phyloP scores from a whole-genome alignment of 2,329 filamentous ascomycete species.

The Monilinia polystroma region DNA sequence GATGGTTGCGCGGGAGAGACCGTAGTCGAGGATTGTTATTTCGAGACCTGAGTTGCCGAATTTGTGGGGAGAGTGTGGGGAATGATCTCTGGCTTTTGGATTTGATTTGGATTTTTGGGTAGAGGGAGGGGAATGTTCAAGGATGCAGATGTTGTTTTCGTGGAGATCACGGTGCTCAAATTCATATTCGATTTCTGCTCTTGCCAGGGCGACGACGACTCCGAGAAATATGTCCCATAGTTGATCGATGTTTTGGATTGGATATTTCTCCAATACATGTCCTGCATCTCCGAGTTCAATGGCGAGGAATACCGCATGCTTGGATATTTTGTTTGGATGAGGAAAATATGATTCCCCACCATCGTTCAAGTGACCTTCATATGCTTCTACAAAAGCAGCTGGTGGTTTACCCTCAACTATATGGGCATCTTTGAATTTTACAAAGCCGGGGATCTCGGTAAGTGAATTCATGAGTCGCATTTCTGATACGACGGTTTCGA shows the following conservation, averaged over 20 bases:
- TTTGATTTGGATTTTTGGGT: not conserved
- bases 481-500: slow-evolving; percentile 56
- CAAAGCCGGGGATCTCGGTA: slow-evolving; percentile 63
- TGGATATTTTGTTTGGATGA: slow-evolving; percentile 58
- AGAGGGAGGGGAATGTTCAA: not conserved
- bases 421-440: slow-evolving; percentile 64
- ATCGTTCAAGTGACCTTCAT: slow-evolving; percentile 1
- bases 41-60: slow-evolving; percentile 62
- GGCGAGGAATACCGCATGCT: slow-evolving; percentile 58
- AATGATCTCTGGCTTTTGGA: not conserved
- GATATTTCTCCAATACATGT: slow-evolving; percentile 57
- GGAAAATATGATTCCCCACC: slow-evolving; percentile 56
- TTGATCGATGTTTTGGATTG: slow-evolving; percentile 50
- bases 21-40: slow-evolving; percentile 65
- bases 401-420: slow-evolving; percentile 57
- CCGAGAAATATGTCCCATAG: slow-evolving; percentile 64
- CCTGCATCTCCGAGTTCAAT: slow-evolving; percentile 65
- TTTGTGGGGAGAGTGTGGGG: slow-evolving; percentile 34
- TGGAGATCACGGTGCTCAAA: slow-evolving; percentile 69
- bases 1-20: slow-evolving; percentile 58
- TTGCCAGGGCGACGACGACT: slow-evolving; percentile 58
- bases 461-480: slow-evolving; percentile 63
- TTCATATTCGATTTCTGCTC: slow-evolving; percentile 56
- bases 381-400: slow-evolving; percentile 56
- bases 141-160: slow-evolving; percentile 62